These are phyloP conservation scores for Berberis thunbergii DNA, from an alignment of 164 flowering plant species.

Conservation along the genomic window DNA sequence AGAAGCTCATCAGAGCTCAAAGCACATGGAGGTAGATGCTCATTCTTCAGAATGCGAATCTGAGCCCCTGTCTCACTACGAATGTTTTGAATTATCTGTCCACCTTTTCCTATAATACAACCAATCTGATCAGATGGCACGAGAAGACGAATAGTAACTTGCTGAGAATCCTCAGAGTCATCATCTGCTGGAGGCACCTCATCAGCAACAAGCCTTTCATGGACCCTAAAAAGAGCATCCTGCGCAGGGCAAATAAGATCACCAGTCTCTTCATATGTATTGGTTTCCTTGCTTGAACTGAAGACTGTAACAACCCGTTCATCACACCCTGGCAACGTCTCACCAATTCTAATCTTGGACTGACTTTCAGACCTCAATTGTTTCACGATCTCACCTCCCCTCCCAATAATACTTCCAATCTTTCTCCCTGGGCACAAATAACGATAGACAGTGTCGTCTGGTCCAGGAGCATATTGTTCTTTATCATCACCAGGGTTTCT, in stretches of 20 bases:
- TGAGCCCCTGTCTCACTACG: slow-evolving; percentile 89
- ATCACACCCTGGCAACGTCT: slow-evolving; percentile 68
- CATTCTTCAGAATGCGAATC: slow-evolving; percentile 84
- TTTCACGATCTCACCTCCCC: slow-evolving; percentile 96
- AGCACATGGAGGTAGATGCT: slow-evolving; percentile 84
- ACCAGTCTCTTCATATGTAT: slow-evolving; percentile 46
- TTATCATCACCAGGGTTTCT: slow-evolving; percentile 40
- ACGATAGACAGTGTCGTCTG: slow-evolving; percentile 88
- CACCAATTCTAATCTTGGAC: slow-evolving; percentile 89
- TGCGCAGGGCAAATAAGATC: slow-evolving; percentile 66
- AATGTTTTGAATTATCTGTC: slow-evolving; percentile 78
- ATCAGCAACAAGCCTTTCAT: slow-evolving; percentile 73
- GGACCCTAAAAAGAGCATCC: slow-evolving; percentile 86
- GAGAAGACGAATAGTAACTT: slow-evolving; percentile 66
- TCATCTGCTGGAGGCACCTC: slow-evolving; percentile 34
- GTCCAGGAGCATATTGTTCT: slow-evolving; percentile 40
- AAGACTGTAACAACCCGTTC: slow-evolving; percentile 90
- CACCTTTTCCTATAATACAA: slow-evolving; percentile 93
- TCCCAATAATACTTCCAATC: slow-evolving; percentile 93
- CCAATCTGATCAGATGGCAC: slow-evolving; percentile 99
- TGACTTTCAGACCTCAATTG: slow-evolving; percentile 83
- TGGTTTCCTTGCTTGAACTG: slow-evolving; percentile 65
- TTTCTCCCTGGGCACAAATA: slow-evolving; percentile 77
- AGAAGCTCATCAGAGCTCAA: slow-evolving; percentile 83
- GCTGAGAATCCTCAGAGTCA: slow-evolving; percentile 46